These are phyloP conservation scores for Vinca major DNA, from an alignment of 305 asterid genomes.

Conservation along the genomic window DNA sequence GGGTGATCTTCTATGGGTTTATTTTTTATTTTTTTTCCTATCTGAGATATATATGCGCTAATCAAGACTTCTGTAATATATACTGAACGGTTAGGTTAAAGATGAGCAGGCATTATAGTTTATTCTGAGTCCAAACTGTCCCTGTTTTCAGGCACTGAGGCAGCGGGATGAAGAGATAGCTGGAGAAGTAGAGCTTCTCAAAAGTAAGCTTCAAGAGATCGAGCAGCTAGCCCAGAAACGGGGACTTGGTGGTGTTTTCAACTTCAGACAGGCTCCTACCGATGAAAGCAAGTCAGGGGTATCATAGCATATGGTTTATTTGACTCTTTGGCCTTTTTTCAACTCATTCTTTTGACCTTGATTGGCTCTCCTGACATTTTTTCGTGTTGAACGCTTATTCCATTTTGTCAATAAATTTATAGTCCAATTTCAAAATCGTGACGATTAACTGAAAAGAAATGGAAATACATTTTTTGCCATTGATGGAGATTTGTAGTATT, in stretches of 20 bases:
- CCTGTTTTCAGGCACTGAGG: constrained; percentile 47
- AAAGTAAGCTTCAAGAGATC: constrained; percentile 54
- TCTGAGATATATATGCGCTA: too few species aligned
- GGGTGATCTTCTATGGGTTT: not conserved
- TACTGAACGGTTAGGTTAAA: not conserved
- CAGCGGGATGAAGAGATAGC: constrained; percentile 50
- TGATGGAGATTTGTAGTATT: too few species aligned
- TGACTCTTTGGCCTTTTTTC: too few species aligned
- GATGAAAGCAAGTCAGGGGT: constrained; percentile 45
- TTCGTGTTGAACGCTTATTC: too few species aligned
- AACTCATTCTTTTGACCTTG: too few species aligned
- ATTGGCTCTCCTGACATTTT: too few species aligned
- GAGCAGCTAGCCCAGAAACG: constrained; percentile 61
- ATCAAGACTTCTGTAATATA: not conserved
- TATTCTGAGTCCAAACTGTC: not conserved
- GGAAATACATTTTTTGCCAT: too few species aligned
- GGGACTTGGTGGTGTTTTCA: constrained; percentile 66
- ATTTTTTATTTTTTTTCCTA: not conserved
- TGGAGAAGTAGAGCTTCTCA: constrained; percentile 60
- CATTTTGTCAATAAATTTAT: too few species aligned
- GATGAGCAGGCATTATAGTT: not conserved
- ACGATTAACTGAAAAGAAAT: too few species aligned
- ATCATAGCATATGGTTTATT: constrained; percentile 6
- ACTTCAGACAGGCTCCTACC: constrained; percentile 30
- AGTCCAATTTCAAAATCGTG: too few species aligned